Percentiles rank a stretch among this genome's conserved stretches.
Evolutionary conservation across 164 flowering plant species (phyloP).

Genomic region (Vitis cinerea): DNA sequence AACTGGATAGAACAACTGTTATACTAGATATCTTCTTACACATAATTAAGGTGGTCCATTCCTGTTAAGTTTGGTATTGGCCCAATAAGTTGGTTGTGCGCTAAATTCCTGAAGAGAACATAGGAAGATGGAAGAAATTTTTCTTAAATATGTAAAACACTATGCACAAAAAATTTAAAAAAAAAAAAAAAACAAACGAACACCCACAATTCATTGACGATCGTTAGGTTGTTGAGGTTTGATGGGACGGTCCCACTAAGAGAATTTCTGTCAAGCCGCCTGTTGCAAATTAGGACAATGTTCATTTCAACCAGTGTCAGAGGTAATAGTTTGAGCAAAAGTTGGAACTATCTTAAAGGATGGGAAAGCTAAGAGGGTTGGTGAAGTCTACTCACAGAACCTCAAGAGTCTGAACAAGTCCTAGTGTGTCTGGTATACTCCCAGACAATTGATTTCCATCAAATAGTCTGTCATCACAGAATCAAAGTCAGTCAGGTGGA

Average conservation of each 20-base stretch:
- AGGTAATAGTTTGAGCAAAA: not conserved
- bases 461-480: conserved; percentile 52
- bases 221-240: conserved; percentile 61
- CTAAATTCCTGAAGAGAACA: conserved; percentile 61
- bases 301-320: not conserved
- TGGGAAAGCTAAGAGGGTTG: not conserved
- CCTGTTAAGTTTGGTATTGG: conserved; percentile 61
- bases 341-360: not conserved
- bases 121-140: not conserved
- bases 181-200: not conserved
- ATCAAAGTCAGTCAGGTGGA: not conserved
- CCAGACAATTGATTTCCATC: conserved; percentile 81
- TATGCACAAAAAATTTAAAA: not conserved
- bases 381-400: conserved; percentile 77
- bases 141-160: not conserved
- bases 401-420: conserved; percentile 72
- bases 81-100: conserved; percentile 62
- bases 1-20: not conserved
- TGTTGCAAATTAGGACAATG: conserved; percentile 25
- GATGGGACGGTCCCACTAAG: conserved; percentile 59
- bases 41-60: conserved; percentile 66
- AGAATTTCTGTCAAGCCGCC: conserved; percentile 80
- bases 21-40: conserved; percentile 47
- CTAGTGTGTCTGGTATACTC: conserved; percentile 60
- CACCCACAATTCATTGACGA: conserved; percentile 69